Base-by-base conservation (phyloP, 352 stramenopile genomes). In the Phytophthora capsici region DNA sequence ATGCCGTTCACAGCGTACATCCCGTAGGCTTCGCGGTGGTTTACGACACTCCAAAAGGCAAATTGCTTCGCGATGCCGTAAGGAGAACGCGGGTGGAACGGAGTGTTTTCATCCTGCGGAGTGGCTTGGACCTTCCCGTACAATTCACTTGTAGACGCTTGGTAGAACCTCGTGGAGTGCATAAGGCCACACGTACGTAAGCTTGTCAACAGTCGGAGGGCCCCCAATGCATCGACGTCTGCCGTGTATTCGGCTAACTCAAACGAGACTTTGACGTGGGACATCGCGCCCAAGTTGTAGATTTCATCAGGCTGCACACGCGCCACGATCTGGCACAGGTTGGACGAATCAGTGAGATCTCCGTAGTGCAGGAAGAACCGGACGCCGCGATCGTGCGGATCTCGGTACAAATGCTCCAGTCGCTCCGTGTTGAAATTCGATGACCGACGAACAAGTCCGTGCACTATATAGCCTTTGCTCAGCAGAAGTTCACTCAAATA, bases 221-320 rank as follows among this genome's bases (percentile, higher is more conserved):
- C 94, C 50, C 98, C 97, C 10, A 99, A 56, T 12, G 84, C 98
- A 65, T 99, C 97, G 36, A 97, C 97, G 60, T 99, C 96, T n/a
- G 97, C 97, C 37, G 97, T 99, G 86, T 99, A 99, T 76, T 99
- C 97, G 14, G 96, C 95, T 95, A 99, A 98, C 66, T 99, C 97
- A 63, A 99, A 99, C 8, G 96, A 99, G 26, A 99, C 98, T 69
- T 99, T 98, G 44, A 99, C 97, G 75, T 99, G 97, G 75, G 92
- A 98, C 96, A 99, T 99, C 20, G 98, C 98, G 8, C 94, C 98
- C 46, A 99, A 80, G 72, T 99, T 99, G 89, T 99, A 99, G 66
- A 99, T 97, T 79, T 99, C 98, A 60, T 97, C 83, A 1, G 98
- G 98, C 13, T 90, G 90, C n/a, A 99, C 82, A n/a, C 89, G 84